Percentiles rank a stretch among this genome's conserved stretches.
These are phyloP conservation scores for Candida glucosophila DNA, from an alignment of 1,139 yeast species.

Conservation along the genomic window DNA sequence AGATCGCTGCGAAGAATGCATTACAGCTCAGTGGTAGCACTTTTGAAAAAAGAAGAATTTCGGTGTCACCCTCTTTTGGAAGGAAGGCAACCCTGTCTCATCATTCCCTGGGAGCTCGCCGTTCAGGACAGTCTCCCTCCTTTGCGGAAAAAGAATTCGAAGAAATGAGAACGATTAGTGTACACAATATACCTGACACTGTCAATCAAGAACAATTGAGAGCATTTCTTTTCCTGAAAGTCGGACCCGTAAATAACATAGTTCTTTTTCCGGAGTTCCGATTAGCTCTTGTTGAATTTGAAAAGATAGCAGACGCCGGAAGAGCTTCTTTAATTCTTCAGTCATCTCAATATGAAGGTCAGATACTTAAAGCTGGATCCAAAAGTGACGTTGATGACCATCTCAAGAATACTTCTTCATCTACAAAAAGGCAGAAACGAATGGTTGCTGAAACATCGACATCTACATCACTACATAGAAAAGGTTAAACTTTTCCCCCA, in stretches of 20 bases:
- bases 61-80: conserved; percentile 22
- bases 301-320: conserved; percentile 43
- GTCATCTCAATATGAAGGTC: conserved; percentile 29
- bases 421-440: not conserved
- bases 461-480: no score
- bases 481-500: no score
- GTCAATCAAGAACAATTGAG: conserved; percentile 34
- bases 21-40: conserved; percentile 24
- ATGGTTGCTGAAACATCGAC: no score
- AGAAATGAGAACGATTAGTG: conserved; percentile 27
- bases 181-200: conserved; percentile 40
- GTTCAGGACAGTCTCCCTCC: not conserved
- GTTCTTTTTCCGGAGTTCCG: conserved; percentile 38
- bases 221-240: conserved; percentile 17
- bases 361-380: conserved; percentile 25
- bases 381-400: conserved; percentile 19
- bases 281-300: conserved; percentile 50
- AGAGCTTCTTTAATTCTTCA: conserved; percentile 44
- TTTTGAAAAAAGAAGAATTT: conserved; percentile 34
- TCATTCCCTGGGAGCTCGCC: conserved; percentile 7
- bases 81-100: conserved; percentile 2
- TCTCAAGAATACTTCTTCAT: conserved; percentile 2
- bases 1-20: conserved; percentile 34
- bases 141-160: conserved; percentile 14
- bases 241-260: conserved; percentile 33